Evolutionary conservation across 495 filamentous ascomycete genomes (phyloP), one percentile per base, ranked within the genome.

Genomic region (Pyrenula aspistea): DNA sequence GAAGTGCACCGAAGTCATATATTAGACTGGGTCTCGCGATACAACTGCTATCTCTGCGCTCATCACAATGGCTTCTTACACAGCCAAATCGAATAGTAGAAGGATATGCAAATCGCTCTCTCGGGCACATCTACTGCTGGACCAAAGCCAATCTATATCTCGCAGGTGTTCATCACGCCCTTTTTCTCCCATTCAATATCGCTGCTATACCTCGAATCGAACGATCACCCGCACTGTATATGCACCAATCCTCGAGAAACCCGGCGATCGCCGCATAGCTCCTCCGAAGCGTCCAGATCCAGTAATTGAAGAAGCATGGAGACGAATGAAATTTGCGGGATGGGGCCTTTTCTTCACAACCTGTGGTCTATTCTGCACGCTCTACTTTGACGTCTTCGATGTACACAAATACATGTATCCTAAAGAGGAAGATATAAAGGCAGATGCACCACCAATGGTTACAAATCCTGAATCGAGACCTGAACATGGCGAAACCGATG

Each of bases 401-500:
- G 31, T 42, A 4, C 31, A 4, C 8, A 42, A 42, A 15, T 8
- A 42, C 8, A 42, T 8, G 15, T 15, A 4, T 4, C 31, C 31
- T 4, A 42, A 42, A 15, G 8, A 4, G 15, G 4, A 4, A 42
- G n/a, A n/a, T n/a, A 42, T 42, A 42, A 4, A 42, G 15, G 15
- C 8, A 4, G 31, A 42, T 42, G 31, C 31, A 15, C 31, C 31
- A 15, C 31, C 31, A 8, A 15, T 42, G 31, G 31, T 15, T 42
- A 42, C 31, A 15, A 15, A 15, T 4, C 8, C 31, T 8, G 4
- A 42, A 8, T 8, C 31, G 31, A 42, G 15, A 42, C 8, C 31
- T 42, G 8, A 42, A 42, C 80, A 84, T n/a, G 76, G 82, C 53
- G 69, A 73, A 10, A 74, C 71, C 20, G 84, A 90, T 57, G 72